Base-by-base conservation (phyloP, 257 asterid species). In the Lantana camara region DNA sequence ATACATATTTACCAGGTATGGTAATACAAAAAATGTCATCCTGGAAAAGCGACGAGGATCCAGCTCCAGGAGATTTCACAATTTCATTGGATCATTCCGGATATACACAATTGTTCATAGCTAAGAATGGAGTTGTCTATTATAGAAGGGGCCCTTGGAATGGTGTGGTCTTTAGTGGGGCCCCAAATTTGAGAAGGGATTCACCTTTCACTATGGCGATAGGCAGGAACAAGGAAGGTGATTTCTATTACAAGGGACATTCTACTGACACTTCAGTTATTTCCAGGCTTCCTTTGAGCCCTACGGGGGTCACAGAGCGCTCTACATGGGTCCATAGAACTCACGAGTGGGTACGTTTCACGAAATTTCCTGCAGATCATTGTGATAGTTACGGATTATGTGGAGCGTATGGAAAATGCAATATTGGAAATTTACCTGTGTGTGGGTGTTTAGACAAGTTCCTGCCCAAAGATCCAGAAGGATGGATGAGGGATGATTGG, bases 41-140 rank as follows among this genome's bases (percentile, higher is more conserved):
- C 0, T 84, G 84, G 86, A 79, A 40, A 27, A 70, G 45, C 19
- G 24, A 34, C 7, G 76, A 71, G 0, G 77, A 85, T 76, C 86
- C 83, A 11, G 63, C 78, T 2, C 62, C 73, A 0, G 83, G 83
- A 20, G 73, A 68, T 0, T 62, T n/a, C 0, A 52, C 66, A 0
- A 38, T 10, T 17, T 67, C 48, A 27, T 38, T 73, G 15, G 82
- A 72, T 29, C 73, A 66, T 2, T 58, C 66, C 13, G 77, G 75
- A 29, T 70, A 44, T 47, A 73, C 71, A 0, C 76, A 75, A 22
- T 30, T 22, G n/a, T 9, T 73, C 13, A n/a, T n/a, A n/a, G n/a
- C 13, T 64, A 15, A 45, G 55, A 44, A 57, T 38, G 41, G 66
- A 72, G 38, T 23, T n/a, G 15, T 24, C 16, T 5, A 13, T 35